Conservation (phyloP, 345 rosid genomes). For the Salix viminalis region DNA sequence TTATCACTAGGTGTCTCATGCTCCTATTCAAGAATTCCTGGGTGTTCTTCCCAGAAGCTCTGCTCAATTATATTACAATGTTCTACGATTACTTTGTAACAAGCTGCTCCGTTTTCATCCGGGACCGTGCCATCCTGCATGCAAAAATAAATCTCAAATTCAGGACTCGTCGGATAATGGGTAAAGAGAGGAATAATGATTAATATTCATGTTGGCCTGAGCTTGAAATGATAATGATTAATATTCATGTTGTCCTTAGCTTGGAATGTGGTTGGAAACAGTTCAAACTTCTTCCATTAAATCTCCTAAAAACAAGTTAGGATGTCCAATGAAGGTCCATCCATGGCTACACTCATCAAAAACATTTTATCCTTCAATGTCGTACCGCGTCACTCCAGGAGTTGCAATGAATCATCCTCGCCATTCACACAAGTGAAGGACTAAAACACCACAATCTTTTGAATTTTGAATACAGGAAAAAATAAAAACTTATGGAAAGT, state of each 20-base stretch:
- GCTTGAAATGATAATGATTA: neutral
- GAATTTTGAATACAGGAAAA: neutral
- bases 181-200: neutral
- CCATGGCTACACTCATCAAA: neutral
- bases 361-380: neutral
- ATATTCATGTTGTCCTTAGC: too few species aligned
- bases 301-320: neutral
- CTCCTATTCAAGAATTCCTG: constrained; percentile 37
- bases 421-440: too few species aligned
- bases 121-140: constrained; percentile 28
- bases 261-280: neutral
- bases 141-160: constrained; percentile 1
- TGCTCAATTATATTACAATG: constrained; percentile 61
- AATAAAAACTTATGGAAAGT: neutral
- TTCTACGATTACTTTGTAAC: constrained; percentile 32
- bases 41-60: constrained; percentile 60
- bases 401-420: neutral
- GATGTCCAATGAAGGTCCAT: neutral
- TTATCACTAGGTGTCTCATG: neutral
- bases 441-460: neutral
- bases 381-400: neutral
- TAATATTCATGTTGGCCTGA: neutral
- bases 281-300: neutral
- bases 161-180: neutral
- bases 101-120: constrained; percentile 22